phyloP scores from a whole-genome alignment of 768 basidiomycete genomes.

The Cystofilobasidium bisporidii region DNA sequence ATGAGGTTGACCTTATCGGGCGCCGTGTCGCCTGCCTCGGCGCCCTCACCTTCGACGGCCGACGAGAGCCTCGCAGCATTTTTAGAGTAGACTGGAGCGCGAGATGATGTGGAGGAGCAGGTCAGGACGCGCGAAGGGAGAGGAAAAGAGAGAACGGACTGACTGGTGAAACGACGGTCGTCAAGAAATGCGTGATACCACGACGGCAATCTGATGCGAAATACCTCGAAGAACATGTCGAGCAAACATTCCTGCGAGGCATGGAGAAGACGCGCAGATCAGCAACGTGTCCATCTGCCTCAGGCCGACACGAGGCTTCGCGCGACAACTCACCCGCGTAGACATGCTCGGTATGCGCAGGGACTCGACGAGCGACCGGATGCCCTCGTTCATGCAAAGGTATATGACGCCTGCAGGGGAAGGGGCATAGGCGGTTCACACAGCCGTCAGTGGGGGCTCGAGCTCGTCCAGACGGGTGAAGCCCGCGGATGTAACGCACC shows the following conservation, averaged over 20 bases:
- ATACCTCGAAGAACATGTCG: conserved; percentile 85
- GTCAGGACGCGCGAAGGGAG: background rate
- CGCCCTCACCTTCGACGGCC: conserved; percentile 22
- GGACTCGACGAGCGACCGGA: conserved; percentile 72
- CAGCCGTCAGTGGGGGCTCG: too few relatives aligned
- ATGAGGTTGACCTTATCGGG: conserved; percentile 65
- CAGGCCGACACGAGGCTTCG: too few relatives aligned
- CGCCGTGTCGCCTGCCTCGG: conserved; percentile 29
- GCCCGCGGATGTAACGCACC: conserved; percentile 49
- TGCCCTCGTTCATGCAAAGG: conserved; percentile 81
- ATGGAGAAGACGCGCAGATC: background rate
- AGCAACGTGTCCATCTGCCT: background rate
- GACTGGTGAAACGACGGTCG: conserved; percentile 77
- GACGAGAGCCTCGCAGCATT: conserved; percentile 21
- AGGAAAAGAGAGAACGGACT: conserved; percentile 33
- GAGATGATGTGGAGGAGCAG: background rate
- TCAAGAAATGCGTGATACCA: conserved; percentile 91
- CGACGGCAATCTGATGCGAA: conserved; percentile 82
- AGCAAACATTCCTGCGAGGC: conserved; percentile 71
- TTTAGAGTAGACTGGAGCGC: conserved; percentile 24
- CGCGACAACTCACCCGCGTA: conserved; percentile 51
- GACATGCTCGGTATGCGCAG: conserved; percentile 80
- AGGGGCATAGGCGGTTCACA: background rate
- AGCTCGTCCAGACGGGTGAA: background rate
- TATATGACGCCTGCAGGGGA: conserved; percentile 63